Base-by-base conservation (phyloP, 768 basidiomycete genomes). In the Mycena rosella region DNA sequence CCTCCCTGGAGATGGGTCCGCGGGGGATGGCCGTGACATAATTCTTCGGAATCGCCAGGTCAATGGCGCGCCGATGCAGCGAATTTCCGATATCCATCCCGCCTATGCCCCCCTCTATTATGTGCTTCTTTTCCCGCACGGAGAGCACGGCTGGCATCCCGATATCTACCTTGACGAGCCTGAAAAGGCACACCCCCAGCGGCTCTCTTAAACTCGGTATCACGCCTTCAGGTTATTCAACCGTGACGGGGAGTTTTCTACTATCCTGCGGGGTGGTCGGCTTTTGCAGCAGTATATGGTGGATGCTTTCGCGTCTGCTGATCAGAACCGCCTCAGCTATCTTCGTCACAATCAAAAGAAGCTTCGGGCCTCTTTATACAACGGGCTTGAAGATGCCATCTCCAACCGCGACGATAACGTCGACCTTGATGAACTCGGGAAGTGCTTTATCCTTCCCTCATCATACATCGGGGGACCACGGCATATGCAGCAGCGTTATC, bases 241-340 rank as follows among this genome's bases (percentile, higher is more conserved):
- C 1, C 24, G 60, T 4, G 24, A 18, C 0, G 29, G 58, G 2
- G 72, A 83, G 38, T 77, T 75, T 27, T 51, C 63, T 9, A 72
- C 74, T 29, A 48, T 85, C 13, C 77, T 81, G 30, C 75, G 66
- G 10, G 79, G 75, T 65, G 78, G 79, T 0, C 75, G 76, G 5
- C 75, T 86, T 0, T 78, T 86, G 22, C 77, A 81, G 34, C 79
- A 82, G 47, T 82, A 80, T 53, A 24, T 84, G 26, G 81, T 77
- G 55, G 79, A 85, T 76, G 72, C 57, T 0, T 85, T 75, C 76
- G 81, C 82, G 7, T 71, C 71, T 0, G 67, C 75, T 24, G 81
- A 84, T 2, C 78, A 81, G 5, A 57, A 56, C 10, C 72, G 77
- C 3, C 73, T 85, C 7, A 55, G 55, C 27, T 85, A 70, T 69